Percentiles rank a stretch among this genome's conserved stretches.
phyloP scores from a whole-genome alignment of 164 flowering plant genomes.

The Taxillus chinensis region DNA sequence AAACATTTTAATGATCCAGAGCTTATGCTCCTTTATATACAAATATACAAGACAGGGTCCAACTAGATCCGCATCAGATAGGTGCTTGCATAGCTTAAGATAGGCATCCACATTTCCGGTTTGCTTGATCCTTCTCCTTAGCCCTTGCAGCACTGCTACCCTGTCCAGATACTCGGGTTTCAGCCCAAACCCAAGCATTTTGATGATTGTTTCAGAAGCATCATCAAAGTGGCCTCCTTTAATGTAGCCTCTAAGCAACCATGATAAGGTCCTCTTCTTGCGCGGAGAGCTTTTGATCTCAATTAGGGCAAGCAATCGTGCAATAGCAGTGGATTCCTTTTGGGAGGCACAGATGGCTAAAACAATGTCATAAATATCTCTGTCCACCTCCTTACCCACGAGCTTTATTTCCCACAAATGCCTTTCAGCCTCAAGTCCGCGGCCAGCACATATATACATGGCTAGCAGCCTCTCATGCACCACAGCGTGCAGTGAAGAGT shows the following conservation, averaged over 20 bases:
- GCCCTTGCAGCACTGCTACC: slow-evolving; percentile 73
- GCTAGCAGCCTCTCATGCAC: slow-evolving; percentile 85
- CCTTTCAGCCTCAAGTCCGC: slow-evolving; percentile 70
- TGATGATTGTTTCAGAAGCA: slow-evolving; percentile 58
- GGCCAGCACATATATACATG: slow-evolving; percentile 90
- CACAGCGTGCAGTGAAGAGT: slow-evolving; percentile 34
- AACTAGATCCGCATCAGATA: slow-evolving; percentile 51
- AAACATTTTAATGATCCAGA: slow-evolving; percentile 71
- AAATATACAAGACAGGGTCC: slow-evolving; percentile 77
- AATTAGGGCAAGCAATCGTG: slow-evolving; percentile 48
- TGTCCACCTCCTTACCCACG: slow-evolving; percentile 62
- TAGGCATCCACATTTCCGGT: slow-evolving; percentile 49
- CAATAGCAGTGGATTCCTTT: slow-evolving; percentile 42
- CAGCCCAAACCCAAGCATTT: slow-evolving; percentile 71
- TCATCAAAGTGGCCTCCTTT: slow-evolving; percentile 76
- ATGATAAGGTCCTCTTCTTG: slow-evolving; percentile 61
- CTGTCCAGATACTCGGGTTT: slow-evolving; percentile 72
- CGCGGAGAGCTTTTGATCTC: slow-evolving; percentile 35
- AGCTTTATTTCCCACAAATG: slow-evolving; percentile 94
- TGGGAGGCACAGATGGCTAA: slow-evolving; percentile 90
- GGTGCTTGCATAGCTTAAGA: slow-evolving; percentile 66
- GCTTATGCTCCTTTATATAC: slow-evolving; percentile 50
- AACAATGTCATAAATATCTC: slow-evolving; percentile 69
- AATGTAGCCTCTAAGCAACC: slow-evolving; percentile 83
- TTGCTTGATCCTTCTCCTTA: slow-evolving; percentile 48